phyloP scores from a whole-genome alignment of 2,329 filamentous ascomycete genomes.

The Cladosporium sp. region DNA sequence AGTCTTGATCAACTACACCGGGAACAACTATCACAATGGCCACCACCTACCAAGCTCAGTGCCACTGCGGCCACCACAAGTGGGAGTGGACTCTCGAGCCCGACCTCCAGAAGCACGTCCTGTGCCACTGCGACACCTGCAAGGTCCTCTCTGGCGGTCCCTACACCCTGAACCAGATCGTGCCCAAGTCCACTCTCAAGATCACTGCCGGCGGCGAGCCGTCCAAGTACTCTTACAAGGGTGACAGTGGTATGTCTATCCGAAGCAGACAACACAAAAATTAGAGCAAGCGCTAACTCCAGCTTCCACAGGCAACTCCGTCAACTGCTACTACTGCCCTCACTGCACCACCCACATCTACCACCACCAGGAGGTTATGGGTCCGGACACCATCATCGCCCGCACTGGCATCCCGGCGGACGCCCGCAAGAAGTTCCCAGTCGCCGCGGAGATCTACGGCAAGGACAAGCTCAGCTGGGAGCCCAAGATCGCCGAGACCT shows the following conservation, averaged over 20 bases:
- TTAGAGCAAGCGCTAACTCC: background rate
- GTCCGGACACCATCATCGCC: slow-evolving; percentile 49
- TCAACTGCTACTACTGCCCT: slow-evolving; percentile 56
- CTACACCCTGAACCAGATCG: slow-evolving; percentile 53
- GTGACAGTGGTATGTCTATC: slow-evolving; percentile 42
- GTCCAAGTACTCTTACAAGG: slow-evolving; percentile 53
- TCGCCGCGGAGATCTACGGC: slow-evolving; percentile 52
- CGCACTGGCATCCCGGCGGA: slow-evolving; percentile 48
- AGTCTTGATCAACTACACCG: too few species aligned
- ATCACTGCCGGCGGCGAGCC: slow-evolving; percentile 48
- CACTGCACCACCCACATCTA: slow-evolving; percentile 54
- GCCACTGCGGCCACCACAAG: slow-evolving; percentile 53
- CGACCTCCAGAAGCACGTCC: slow-evolving; percentile 42
- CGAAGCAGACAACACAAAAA: slow-evolving; percentile 20
- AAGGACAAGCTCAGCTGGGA: slow-evolving; percentile 51
- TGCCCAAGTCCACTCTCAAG: slow-evolving; percentile 46
- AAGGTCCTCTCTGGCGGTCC: slow-evolving; percentile 49
- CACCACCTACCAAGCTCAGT: slow-evolving; percentile 42
- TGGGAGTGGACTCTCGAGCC: slow-evolving; percentile 49
- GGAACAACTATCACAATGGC: background rate
- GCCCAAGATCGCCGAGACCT: slow-evolving; percentile 47
- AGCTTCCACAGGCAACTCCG: slow-evolving; percentile 45
- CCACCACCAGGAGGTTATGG: slow-evolving; percentile 52
- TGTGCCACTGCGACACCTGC: slow-evolving; percentile 57
- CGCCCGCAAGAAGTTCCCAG: slow-evolving; percentile 44